Evolutionary conservation across 1,284 basidiomycete genomes (phyloP).

Genomic region (Rhodotorula sp.): DNA sequence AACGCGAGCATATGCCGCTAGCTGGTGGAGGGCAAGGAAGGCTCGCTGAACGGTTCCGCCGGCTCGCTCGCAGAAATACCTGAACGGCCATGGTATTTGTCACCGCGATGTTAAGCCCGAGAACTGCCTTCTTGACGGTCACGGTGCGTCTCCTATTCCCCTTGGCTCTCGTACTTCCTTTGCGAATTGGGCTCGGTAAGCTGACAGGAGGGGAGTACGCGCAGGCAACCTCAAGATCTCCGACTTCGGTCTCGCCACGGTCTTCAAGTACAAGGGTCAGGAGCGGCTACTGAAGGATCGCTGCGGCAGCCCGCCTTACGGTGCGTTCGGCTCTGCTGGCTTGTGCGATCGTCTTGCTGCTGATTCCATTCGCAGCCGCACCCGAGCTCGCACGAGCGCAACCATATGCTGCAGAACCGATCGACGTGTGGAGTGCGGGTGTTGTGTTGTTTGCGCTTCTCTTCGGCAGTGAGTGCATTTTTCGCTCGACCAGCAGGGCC

Average conservation of each 20-base stretch:
- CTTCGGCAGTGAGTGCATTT: constrained; percentile 70
- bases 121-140: constrained; percentile 50
- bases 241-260: constrained; percentile 91
- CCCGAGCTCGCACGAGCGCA: constrained; percentile 42
- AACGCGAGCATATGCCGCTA: not conserved
- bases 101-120: constrained; percentile 54
- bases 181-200: too few relatives aligned
- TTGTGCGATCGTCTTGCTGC: too few relatives aligned
- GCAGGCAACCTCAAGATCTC: constrained; percentile 73
- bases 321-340: constrained; percentile 61
- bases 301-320: constrained; percentile 93
- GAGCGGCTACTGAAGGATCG: constrained; percentile 73
- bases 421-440: constrained; percentile 94
- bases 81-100: constrained; percentile 55
- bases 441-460: constrained; percentile 93
- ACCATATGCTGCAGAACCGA: constrained; percentile 82
- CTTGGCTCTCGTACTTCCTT: too few relatives aligned
- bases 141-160: constrained; percentile 24
- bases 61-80: constrained; percentile 44
- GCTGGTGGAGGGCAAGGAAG: not conserved
- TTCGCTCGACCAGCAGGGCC: not conserved
- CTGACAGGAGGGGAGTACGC: too few relatives aligned
- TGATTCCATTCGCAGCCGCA: too few relatives aligned
- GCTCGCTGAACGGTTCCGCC: not conserved
- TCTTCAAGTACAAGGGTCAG: constrained; percentile 84